Conservation (phyloP, 139 green algal species). For the Asterochloris sp. region DNA sequence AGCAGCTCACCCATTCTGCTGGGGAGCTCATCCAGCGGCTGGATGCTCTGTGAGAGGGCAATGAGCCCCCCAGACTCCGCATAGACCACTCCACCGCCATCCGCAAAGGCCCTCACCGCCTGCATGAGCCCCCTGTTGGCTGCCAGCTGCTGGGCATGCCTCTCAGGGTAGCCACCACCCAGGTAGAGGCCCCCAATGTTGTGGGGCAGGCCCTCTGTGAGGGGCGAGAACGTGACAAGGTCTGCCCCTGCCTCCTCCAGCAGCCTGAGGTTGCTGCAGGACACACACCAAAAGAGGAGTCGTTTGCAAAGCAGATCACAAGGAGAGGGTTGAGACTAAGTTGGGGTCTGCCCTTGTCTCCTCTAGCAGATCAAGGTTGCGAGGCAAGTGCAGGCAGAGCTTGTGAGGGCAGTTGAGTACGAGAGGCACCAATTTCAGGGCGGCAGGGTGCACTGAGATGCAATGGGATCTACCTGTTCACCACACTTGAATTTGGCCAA, state of each 20-base stretch:
- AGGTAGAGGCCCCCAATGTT: slow-evolving; percentile 79
- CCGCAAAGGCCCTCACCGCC: slow-evolving; percentile 73
- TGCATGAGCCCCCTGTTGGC: slow-evolving; percentile 59
- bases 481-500: too few species aligned
- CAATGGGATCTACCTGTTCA: too few species aligned
- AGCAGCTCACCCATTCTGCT: slow-evolving; percentile 33
- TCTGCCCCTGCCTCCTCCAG: slow-evolving; percentile 66
- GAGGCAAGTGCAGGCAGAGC: not conserved
- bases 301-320: not conserved
- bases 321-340: slow-evolving; percentile 80
- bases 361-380: slow-evolving; percentile 57
- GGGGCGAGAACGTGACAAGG: slow-evolving; percentile 87
- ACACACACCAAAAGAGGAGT: not conserved
- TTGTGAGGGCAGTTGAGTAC: too few species aligned
- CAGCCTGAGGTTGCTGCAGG: slow-evolving; percentile 50
- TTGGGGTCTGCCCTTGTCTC: slow-evolving; percentile 77
- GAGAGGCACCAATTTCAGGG: too few species aligned
- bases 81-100: slow-evolving; percentile 82
- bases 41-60: slow-evolving; percentile 74
- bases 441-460: too few species aligned
- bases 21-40: slow-evolving; percentile 28
- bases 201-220: slow-evolving; percentile 77
- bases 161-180: slow-evolving; percentile 77
- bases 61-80: slow-evolving; percentile 87
- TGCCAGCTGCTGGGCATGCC: slow-evolving; percentile 58